phyloP scores from a whole-genome alignment of 2,329 filamentous ascomycete genomes.

The Chrysoporthe cubensis region DNA sequence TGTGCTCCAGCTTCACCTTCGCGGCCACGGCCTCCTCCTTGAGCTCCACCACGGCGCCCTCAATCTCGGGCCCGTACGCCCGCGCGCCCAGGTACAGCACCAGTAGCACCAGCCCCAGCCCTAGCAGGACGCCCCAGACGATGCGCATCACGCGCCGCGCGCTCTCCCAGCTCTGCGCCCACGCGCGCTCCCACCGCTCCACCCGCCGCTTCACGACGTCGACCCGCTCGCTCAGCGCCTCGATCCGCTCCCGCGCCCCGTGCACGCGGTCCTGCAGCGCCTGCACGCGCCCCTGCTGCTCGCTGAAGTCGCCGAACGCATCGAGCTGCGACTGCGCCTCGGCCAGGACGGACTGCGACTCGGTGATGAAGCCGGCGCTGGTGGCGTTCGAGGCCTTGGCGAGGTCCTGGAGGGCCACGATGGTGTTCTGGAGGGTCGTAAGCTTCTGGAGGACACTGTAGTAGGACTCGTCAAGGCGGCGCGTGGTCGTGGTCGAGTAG shows the following conservation, averaged over 20 bases:
- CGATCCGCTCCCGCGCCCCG: slow-evolving; percentile 61
- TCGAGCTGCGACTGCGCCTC: slow-evolving; percentile 66
- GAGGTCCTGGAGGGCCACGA: slow-evolving; percentile 69
- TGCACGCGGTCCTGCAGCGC: slow-evolving; percentile 65
- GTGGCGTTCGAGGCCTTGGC: slow-evolving; percentile 63
- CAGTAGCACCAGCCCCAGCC: slow-evolving; percentile 51
- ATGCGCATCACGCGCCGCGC: slow-evolving; percentile 66
- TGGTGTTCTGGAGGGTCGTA: slow-evolving; percentile 64
- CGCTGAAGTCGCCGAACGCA: slow-evolving; percentile 63
- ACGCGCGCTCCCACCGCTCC: slow-evolving; percentile 68
- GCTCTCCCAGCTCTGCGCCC: slow-evolving; percentile 69
- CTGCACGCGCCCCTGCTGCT: slow-evolving; percentile 67
- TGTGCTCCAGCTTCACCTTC: slow-evolving; percentile 21
- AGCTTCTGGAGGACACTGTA: slow-evolving; percentile 74
- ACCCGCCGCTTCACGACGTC: slow-evolving; percentile 66
- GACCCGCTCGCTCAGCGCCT: slow-evolving; percentile 64
- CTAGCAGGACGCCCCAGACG: slow-evolving; percentile 64
- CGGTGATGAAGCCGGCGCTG: slow-evolving; percentile 61
- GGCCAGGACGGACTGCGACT: slow-evolving; percentile 60
- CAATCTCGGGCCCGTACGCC: slow-evolving; percentile 20
- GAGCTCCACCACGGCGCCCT: slow-evolving; percentile 23
- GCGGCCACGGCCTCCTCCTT: slow-evolving; percentile 21
- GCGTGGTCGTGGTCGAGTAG: slow-evolving; percentile 65
- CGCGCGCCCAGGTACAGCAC: slow-evolving; percentile 43
- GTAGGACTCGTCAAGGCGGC: slow-evolving; percentile 74